Evolutionary conservation across 306 rosid genomes (phyloP), one percentile per base, ranked within the genome.

Genomic region (Rosa multiflora): DNA sequence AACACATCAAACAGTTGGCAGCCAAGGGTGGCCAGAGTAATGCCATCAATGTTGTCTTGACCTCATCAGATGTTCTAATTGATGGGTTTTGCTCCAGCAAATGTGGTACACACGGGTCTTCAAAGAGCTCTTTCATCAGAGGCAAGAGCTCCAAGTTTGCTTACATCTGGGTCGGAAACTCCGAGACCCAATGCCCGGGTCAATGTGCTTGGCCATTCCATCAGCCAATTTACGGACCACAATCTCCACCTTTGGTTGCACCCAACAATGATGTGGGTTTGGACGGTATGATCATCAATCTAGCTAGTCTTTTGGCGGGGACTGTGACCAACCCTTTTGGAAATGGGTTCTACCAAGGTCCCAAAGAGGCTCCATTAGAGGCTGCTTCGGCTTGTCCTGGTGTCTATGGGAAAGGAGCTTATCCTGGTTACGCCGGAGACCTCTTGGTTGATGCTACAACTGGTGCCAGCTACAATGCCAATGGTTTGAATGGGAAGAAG

Each of bases 181-280:
- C 94, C 0, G 92, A 86, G 52, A 83, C 83, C 0, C 92, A 91
- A 67, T 91, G 94, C 74, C 88, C 97, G 0, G 97, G 97, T 3
- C 97, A 89, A 18, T 91, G 97, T 79, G 90, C 97, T 1, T 89
- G 93, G 97, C 97, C 97, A 0, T 91, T 89, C 82, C 97, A 91
- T 80, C 94, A 91, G 81, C 97, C 97, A 39, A 87, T 89, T 35
- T 91, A 88, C 26, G 97, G 97, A 2, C 97, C 97, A 1, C 92
- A 89, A 70, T 76, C 15, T 72, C 23, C 87, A 12, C 88, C 97
- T 0, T 56, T 91, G 67, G 85, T 83, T 26, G 90, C 92, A 0
- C 97, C 92, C 0, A 91, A 89, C 79, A 88, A 86, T 74, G 94
- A 91, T 5, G 94, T 91, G 13, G 97, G 94, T 0, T 37, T 91